Evolutionary conservation across 2,329 filamentous ascomycete genomes (phyloP).

Genomic region (Hymenotorrendiella dingleyae): DNA sequence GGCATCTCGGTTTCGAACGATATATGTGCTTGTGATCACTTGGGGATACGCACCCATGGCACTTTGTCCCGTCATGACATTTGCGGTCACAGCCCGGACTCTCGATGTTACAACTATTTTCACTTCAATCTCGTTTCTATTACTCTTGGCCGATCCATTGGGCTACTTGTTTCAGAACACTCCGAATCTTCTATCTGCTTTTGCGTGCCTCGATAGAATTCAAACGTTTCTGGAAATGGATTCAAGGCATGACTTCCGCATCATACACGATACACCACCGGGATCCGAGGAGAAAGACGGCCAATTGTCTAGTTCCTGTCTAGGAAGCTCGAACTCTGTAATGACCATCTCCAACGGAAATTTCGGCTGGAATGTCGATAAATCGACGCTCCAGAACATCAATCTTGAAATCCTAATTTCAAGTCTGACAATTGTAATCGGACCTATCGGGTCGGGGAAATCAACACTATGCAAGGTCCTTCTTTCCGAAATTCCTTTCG

Average conservation of each 20-base stretch:
- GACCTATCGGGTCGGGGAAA: slow-evolving; percentile 47
- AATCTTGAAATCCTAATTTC: not conserved
- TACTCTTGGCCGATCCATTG: slow-evolving; percentile 18
- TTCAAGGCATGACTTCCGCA: slow-evolving; percentile 3
- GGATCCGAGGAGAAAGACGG: not conserved
- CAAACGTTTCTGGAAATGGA: slow-evolving; percentile 19
- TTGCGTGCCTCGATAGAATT: slow-evolving; percentile 24
- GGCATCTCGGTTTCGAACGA: slow-evolving; percentile 25
- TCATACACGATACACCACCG: slow-evolving; percentile 1
- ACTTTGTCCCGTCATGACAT: slow-evolving; percentile 8
- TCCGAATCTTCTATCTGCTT: slow-evolving; percentile 15
- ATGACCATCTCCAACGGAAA: slow-evolving; percentile 1
- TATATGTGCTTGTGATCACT: slow-evolving; percentile 2
- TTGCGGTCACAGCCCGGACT: slow-evolving; percentile 7
- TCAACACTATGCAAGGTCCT: slow-evolving; percentile 42
- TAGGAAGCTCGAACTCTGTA: no score
- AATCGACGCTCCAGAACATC: not conserved
- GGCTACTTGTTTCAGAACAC: slow-evolving; percentile 18
- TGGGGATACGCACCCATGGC: slow-evolving; percentile 6
- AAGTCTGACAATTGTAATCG: slow-evolving; percentile 7
- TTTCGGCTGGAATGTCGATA: slow-evolving; percentile 8
- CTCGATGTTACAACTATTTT: slow-evolving; percentile 17
- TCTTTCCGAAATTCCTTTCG: slow-evolving; percentile 38
- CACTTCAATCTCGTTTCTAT: slow-evolving; percentile 24
- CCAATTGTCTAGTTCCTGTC: not conserved